Conservation (phyloP, 768 basidiomycete genomes). For the Daedaleopsis nitida region DNA sequence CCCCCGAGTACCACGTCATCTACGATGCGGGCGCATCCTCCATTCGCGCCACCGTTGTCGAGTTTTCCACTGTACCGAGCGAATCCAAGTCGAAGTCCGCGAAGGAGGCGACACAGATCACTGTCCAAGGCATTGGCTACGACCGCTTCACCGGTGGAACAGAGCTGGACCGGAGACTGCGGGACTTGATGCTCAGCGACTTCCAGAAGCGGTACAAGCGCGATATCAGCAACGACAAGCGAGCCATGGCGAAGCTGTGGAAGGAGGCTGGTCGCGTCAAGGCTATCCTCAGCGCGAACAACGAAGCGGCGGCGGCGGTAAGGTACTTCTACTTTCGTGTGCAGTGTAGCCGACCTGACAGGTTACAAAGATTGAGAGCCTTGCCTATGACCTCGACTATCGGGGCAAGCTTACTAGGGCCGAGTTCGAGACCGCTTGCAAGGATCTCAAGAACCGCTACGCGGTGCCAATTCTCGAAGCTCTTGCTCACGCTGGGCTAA, state of each 20-base stretch:
- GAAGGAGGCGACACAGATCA: conserved; percentile 64
- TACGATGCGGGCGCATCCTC: conserved; percentile 93
- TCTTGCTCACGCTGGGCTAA: conserved; percentile 63
- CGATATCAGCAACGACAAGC: conserved; percentile 71
- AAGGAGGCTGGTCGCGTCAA: conserved; percentile 94
- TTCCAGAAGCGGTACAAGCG: conserved; percentile 74
- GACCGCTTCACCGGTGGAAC: conserved; percentile 77
- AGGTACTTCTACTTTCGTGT: conserved; percentile 29
- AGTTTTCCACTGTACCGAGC: conserved; percentile 55
- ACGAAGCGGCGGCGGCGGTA: conserved; percentile 73
- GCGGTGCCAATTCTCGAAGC: conserved; percentile 77
- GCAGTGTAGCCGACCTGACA: neutral
- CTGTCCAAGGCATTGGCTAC: conserved; percentile 80
- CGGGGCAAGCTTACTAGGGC: conserved; percentile 73
- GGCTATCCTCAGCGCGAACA: conserved; percentile 90
- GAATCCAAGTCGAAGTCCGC: conserved; percentile 49
- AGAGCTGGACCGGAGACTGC: conserved; percentile 81
- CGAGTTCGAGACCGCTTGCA: conserved; percentile 75
- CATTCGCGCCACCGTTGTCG: conserved; percentile 75
- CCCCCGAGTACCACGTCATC: conserved; percentile 82
- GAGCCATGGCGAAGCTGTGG: conserved; percentile 91
- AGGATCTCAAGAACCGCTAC: conserved; percentile 64
- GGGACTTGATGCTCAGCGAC: conserved; percentile 74
- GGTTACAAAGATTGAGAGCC: conserved; percentile 70
- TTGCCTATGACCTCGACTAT: conserved; percentile 92